Conservation (phyloP, 495 filamentous ascomycete species). For the Xylaria sp. region DNA sequence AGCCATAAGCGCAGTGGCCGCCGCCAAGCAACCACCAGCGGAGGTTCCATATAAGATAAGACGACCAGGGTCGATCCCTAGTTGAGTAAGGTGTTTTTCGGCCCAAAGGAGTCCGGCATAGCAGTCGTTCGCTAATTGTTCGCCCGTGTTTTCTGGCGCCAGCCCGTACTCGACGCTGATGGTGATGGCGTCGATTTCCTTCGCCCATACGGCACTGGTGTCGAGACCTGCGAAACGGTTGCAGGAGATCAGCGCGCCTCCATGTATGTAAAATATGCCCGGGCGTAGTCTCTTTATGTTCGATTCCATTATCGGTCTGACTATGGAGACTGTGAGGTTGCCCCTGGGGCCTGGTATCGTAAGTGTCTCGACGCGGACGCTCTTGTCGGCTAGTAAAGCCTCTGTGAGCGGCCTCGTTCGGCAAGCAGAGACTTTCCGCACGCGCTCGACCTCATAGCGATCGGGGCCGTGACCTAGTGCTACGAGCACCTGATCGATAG, state of each 20-base stretch:
- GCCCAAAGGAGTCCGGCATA: slow-evolving; percentile 41
- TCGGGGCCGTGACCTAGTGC: slow-evolving; percentile 37
- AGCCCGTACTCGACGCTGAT: slow-evolving; percentile 47
- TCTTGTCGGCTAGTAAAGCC: slow-evolving; percentile 41
- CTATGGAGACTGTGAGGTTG: slow-evolving; percentile 37
- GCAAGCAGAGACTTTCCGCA: slow-evolving; percentile 39
- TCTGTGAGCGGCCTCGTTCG: slow-evolving; percentile 40
- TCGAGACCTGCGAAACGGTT: slow-evolving; percentile 43
- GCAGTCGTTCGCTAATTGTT: slow-evolving; percentile 40
- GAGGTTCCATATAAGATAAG: slow-evolving; percentile 46
- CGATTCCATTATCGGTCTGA: slow-evolving; percentile 34
- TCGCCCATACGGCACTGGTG: slow-evolving; percentile 42
- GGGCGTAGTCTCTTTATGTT: slow-evolving; percentile 30
- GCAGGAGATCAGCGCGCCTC: slow-evolving; percentile 40
- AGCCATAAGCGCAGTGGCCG: slow-evolving; percentile 41
- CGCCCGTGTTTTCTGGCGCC: slow-evolving; percentile 43
- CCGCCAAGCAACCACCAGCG: slow-evolving; percentile 46
- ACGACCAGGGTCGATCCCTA: slow-evolving; percentile 43
- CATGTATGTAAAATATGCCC: slow-evolving; percentile 43
- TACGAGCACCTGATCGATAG: slow-evolving; percentile 37
- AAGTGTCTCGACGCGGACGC: slow-evolving; percentile 37
- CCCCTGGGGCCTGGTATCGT: slow-evolving; percentile 38
- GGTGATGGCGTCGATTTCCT: slow-evolving; percentile 40
- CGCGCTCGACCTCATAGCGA: slow-evolving; percentile 40
- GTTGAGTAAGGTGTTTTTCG: slow-evolving; percentile 34